Base-by-base conservation (phyloP, 2,329 filamentous ascomycete genomes). In the Tolypocladium pustulatum region DNA sequence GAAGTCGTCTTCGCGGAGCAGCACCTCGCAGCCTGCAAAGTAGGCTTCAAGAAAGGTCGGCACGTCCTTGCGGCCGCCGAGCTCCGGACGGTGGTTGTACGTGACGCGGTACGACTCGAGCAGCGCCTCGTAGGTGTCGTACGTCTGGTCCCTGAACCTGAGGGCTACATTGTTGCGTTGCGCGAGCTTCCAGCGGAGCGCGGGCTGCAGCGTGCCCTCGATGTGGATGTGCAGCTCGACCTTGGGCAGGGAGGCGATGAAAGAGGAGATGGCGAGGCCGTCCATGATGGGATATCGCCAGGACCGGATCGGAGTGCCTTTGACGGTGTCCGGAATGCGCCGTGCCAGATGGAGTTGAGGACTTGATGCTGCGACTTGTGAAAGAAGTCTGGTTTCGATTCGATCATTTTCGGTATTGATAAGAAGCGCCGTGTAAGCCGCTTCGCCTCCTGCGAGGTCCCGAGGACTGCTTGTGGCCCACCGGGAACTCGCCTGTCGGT, bases 191-290 rank as follows among this genome's bases (percentile, higher is more conserved):
- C 90, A 91, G 60, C 90, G 81, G 40, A 90, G 77, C 57, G 78
- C 73, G 4, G 88, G 87, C 30, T 84, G 83, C 34, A 91, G 78
- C 12, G 86, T 85, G 60, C 88, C 89, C 72, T 91, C 88, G 36
- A 92, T 78, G 70, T 91, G 88, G 59, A 91, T 81, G 72, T 91
- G 89, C 67, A 91, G 88, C 71, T 92, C 88, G 73, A 86, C 89
- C 76, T 91, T 91, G 62, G 88, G 88, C 46, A 91, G 79, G 52
- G 78, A 78, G 54, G 75, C 73, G 25, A 91, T 78, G 68, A 89
- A 86, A 40, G 74, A 66, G 40, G 67, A 70, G 36, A 72, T 63
- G 25, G 60, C 59, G 12, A 71, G 65, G 56, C 65, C 63, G 59
- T 70, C 65, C 69, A 72, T 72, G 30, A 8, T 62, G 58, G 25